A percentile compares a stretch with the other conserved stretches of the same genome.
These are phyloP conservation scores for Bimuria novae-zelandiae DNA, from an alignment of 2,329 filamentous ascomycete genomes.

Conservation along the genomic window DNA sequence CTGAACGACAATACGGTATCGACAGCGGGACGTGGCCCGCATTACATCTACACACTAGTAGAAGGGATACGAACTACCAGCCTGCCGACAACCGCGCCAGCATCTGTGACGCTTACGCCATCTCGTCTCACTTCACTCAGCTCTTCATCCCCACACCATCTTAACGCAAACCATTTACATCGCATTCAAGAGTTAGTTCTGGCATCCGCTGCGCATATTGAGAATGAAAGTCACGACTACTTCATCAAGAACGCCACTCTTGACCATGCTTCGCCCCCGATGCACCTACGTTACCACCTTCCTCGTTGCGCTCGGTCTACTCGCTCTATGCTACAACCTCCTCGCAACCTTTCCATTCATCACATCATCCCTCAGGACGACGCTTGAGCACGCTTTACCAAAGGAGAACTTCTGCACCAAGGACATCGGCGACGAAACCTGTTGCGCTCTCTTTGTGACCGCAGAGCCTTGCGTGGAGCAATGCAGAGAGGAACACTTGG, in stretches of 20 bases:
- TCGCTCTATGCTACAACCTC: constrained; percentile 26
- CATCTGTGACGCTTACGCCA: background rate
- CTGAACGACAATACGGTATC: background rate
- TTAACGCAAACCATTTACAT: background rate
- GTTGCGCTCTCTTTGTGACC: constrained; percentile 30
- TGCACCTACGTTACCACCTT: constrained; percentile 12
- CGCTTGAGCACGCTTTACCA: constrained; percentile 4
- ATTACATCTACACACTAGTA: background rate
- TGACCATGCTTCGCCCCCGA: constrained; percentile 1
- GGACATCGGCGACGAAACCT: constrained; percentile 27
- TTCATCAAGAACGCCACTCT: background rate
- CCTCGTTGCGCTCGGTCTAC: constrained; percentile 22
- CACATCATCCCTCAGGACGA: constrained; percentile 8
- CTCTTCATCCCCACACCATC: background rate
- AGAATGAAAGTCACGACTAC: background rate
- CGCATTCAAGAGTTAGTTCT: background rate
- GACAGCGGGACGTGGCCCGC: background rate
- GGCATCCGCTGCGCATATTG: background rate
- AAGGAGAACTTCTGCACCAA: constrained; percentile 24
- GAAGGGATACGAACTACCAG: background rate
- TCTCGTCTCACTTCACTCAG: background rate
- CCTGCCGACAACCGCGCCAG: background rate
- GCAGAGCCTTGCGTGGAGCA: constrained; percentile 35
- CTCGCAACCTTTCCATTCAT: constrained; percentile 16
- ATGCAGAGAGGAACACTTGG: constrained; percentile 29